Base-by-base conservation (phyloP, 345 rosid genomes). In the Raphanus raphanistrum region DNA sequence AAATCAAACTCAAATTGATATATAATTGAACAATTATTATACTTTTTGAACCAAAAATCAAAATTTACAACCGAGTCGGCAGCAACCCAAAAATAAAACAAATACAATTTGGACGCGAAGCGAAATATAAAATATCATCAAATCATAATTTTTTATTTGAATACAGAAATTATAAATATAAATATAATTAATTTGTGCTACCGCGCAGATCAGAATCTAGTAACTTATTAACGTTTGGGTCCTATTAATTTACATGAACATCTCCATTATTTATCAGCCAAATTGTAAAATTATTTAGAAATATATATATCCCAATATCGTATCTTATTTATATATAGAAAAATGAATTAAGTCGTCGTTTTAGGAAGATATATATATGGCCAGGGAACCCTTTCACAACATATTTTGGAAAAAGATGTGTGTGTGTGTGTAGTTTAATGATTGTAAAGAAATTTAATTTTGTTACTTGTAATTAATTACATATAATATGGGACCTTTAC, bases 401-500 rank as follows among this genome's bases (percentile, higher is more conserved):
- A 26, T 8, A 55, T 41, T 10, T 41, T 41, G 48, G 48, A 41
- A 41, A 41, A 41, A 41, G 48, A 50, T 28, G 31, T 21, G 4
- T 13, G 5, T 13, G 15, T 15, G 25, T 21, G 21, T 3, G 8
- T 55, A 55, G 8, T 2, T 55, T 2, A 8, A 8, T 17, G 28
- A 17, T 38, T 41, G 61, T 28, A 11, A 5, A 10, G 36, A 59
- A 41, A 11, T 27, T 8, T 17, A 58, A 67, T 13, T 43, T 2
- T 60, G n/a, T 12, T 29, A 38, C 31, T 10, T 62, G 79, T 54
- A 62, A 50, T 35, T 61, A 21, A 61, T 33, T 63, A 70, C 58
- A 64, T 28, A 71, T 21, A 38, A 6, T 4, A 26, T 72, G 74
- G 27, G 64, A 72, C 78, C 74, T 50, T 50, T 73, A 29, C 48